Percentiles rank a stretch among this genome's conserved stretches.
These are phyloP conservation scores for Mycena capillaripes DNA, from an alignment of 768 basidiomycete genomes.

Conservation along the genomic window DNA sequence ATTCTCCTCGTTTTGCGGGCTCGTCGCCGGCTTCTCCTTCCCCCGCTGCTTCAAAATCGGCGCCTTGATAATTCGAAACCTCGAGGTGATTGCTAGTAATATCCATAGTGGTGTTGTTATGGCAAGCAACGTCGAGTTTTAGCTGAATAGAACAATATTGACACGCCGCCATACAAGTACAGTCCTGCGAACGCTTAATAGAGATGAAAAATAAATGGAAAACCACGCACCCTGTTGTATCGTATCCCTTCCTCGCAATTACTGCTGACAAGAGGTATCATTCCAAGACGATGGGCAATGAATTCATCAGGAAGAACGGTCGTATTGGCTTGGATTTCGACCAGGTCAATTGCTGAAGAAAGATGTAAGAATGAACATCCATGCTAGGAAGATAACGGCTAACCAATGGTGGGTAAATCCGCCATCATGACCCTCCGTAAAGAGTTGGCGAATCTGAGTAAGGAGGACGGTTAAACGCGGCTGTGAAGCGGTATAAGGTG, in stretches of 20 bases:
- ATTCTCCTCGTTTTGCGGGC: conserved; percentile 77
- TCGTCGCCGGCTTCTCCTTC: conserved; percentile 75
- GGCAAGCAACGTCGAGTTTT: conserved; percentile 81
- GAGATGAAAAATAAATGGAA: conserved; percentile 4
- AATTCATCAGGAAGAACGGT: conserved; percentile 97
- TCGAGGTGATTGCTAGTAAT: conserved; percentile 91
- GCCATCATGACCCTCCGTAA: conserved; percentile 95
- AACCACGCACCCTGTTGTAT: conserved; percentile 73
- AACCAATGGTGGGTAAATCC: conserved; percentile 93
- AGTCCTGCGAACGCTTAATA: conserved; percentile 73
- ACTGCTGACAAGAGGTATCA: conserved; percentile 90
- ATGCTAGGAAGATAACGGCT: conserved; percentile 43
- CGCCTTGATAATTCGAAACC: conserved; percentile 56
- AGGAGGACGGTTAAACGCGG: conserved; percentile 24
- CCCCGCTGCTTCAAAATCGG: conserved; percentile 43
- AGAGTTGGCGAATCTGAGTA: conserved; percentile 90
- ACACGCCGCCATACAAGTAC: conserved; percentile 89
- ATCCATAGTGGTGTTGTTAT: conserved; percentile 81
- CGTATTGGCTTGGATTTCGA: conserved; percentile 92
- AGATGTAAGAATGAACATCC: conserved; percentile 46
- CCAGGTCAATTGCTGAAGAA: conserved; percentile 92
- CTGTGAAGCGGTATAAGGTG: conserved; percentile 26
- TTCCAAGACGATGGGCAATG: conserved; percentile 95
- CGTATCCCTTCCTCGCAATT: conserved; percentile 92
- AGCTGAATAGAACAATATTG: conserved; percentile 88